Conservation (phyloP, 1,284 basidiomycete genomes). For the Tilletia indica region DNA sequence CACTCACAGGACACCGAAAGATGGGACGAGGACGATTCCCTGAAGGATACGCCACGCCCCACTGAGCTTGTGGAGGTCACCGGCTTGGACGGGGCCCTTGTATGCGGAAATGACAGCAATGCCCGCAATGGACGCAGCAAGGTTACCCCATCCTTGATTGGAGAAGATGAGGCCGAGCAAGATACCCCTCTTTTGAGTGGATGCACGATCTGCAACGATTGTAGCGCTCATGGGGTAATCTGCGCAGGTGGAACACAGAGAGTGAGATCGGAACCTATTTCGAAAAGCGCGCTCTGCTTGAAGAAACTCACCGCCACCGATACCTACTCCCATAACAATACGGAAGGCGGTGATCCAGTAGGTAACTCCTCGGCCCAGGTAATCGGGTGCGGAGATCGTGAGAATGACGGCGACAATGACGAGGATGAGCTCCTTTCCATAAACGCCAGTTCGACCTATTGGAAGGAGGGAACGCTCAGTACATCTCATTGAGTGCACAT, state of each 20-base stretch:
- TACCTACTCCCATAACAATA: constrained; percentile 56
- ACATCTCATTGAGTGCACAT: neutral
- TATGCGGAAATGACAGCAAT: constrained; percentile 69
- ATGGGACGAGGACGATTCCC: constrained; percentile 46
- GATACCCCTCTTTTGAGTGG: constrained; percentile 43
- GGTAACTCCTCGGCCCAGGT: constrained; percentile 43
- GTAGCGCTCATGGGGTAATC: constrained; percentile 73
- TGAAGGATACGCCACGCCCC: constrained; percentile 55
- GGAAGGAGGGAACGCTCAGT: neutral
- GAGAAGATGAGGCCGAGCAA: constrained; percentile 58
- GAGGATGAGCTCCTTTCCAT: constrained; percentile 52
- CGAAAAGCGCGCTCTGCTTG: neutral
- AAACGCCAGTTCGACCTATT: constrained; percentile 39
- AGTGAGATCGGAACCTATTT: neutral
- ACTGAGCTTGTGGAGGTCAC: constrained; percentile 44
- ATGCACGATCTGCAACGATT: constrained; percentile 45
- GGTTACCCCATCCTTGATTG: constrained; percentile 50
- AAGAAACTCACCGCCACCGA: constrained; percentile 63
- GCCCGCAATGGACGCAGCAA: constrained; percentile 65
- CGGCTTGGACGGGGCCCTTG: constrained; percentile 59
- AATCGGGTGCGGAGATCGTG: constrained; percentile 50
- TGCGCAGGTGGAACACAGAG: neutral
- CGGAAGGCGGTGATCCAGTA: constrained; percentile 49
- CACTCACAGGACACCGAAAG: constrained; percentile 53
- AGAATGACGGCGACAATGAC: constrained; percentile 48